These are phyloP conservation scores for Talaromyces islandicus DNA, from an alignment of 2,329 filamentous ascomycete genomes.

Conservation along the genomic window DNA sequence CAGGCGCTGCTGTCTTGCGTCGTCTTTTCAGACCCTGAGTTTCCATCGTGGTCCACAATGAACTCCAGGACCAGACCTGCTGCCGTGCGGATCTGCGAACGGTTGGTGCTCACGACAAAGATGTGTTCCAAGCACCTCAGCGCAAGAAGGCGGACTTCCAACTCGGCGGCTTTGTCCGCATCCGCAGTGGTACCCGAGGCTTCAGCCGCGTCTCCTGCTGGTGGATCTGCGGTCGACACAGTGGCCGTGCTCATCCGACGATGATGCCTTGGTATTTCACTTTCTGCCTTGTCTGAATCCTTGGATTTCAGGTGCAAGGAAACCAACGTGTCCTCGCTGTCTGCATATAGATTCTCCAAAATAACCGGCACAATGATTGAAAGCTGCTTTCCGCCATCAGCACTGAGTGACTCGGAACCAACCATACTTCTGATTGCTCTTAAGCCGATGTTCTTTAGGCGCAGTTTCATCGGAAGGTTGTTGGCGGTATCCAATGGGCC, in stretches of 20 bases:
- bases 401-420: conserved; percentile 69
- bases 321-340: conserved; percentile 57
- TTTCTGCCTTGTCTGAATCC: conserved; percentile 55
- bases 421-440: conserved; percentile 77
- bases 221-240: conserved; percentile 64
- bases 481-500: conserved; percentile 43
- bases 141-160: conserved; percentile 78
- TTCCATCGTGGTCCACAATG: conserved; percentile 52
- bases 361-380: conserved; percentile 76
- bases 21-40: conserved; percentile 40
- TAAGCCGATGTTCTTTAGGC: conserved; percentile 69
- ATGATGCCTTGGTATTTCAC: conserved; percentile 55
- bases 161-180: conserved; percentile 81
- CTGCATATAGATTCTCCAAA: conserved; percentile 75
- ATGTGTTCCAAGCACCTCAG: conserved; percentile 82
- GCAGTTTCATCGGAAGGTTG: conserved; percentile 63
- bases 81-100: conserved; percentile 72
- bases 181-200: conserved; percentile 76
- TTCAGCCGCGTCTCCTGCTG: conserved; percentile 58
- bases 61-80: conserved; percentile 71
- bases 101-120: conserved; percentile 69
- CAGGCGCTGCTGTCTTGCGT: conserved; percentile 56
- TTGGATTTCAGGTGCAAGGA: conserved; percentile 62
- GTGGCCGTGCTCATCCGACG: conserved; percentile 76
- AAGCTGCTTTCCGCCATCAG: conserved; percentile 70